These are phyloP conservation scores for Echria macrotheca DNA, from an alignment of 495 filamentous ascomycete genomes.

Conservation along the genomic window DNA sequence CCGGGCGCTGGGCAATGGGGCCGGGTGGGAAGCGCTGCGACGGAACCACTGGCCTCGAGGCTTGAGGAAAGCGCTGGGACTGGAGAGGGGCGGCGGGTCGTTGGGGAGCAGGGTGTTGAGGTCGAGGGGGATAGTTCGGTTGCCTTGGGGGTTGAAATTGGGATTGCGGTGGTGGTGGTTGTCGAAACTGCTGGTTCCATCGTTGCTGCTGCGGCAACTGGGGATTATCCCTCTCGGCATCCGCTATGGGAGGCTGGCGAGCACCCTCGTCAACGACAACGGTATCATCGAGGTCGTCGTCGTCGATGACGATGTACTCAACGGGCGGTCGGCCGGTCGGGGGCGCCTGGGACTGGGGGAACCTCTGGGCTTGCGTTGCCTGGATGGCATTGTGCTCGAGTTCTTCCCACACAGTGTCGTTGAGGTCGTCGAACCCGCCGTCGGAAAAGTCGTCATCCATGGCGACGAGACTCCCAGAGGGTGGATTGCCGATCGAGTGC, in stretches of 20 bases:
- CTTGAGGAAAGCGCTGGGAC: slow-evolving; percentile 12
- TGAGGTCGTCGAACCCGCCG: slow-evolving; percentile 43
- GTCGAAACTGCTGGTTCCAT: slow-evolving; percentile 19
- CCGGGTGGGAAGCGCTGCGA: slow-evolving; percentile 22
- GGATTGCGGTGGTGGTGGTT: background rate
- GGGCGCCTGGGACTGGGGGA: slow-evolving; percentile 20
- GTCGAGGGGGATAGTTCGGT: slow-evolving; percentile 4
- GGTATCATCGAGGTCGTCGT: slow-evolving; percentile 29
- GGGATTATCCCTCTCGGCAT: slow-evolving; percentile 3
- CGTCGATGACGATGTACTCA: slow-evolving; percentile 18
- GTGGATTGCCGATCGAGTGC: slow-evolving; percentile 9
- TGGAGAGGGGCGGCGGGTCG: slow-evolving; percentile 13
- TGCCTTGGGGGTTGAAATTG: background rate
- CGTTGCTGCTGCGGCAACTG: slow-evolving; percentile 15
- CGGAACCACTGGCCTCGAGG: no score
- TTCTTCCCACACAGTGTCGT: slow-evolving; percentile 37
- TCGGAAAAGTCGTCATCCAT: slow-evolving; percentile 49
- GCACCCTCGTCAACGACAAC: slow-evolving; percentile 26
- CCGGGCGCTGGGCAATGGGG: slow-evolving; percentile 11
- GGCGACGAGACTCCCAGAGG: slow-evolving; percentile 10
- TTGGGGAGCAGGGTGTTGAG: slow-evolving; percentile 6
- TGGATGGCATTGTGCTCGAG: slow-evolving; percentile 46
- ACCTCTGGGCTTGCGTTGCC: slow-evolving; percentile 38
- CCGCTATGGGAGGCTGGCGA: slow-evolving; percentile 1
- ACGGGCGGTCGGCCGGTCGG: background rate